A percentile compares a stretch with the other conserved stretches of the same genome.
These are phyloP conservation scores for Crithidia thermophila DNA, from an alignment of 208 protist species.

Conservation along the genomic window DNA sequence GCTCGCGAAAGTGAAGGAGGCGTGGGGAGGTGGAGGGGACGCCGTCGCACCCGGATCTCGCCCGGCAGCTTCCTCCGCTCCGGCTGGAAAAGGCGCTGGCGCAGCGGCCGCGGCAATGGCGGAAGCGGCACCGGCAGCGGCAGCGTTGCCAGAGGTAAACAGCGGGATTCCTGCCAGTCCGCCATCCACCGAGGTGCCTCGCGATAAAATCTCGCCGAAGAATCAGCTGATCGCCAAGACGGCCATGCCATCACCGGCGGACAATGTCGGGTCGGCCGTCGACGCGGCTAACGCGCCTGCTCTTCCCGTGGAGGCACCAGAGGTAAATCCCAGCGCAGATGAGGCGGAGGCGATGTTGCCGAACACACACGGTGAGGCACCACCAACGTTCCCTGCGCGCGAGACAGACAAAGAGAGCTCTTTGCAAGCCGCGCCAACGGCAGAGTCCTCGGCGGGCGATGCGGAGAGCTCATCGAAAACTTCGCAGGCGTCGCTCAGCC, in stretches of 20 bases:
- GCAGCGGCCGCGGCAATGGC: not conserved
- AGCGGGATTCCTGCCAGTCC: slow-evolving; percentile 3
- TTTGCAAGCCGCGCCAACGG: too few species aligned
- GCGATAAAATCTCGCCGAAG: slow-evolving; percentile 23
- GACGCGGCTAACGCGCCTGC: not conserved
- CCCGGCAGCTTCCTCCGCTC: not conserved
- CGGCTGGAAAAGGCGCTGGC: not conserved
- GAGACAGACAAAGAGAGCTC: not conserved
- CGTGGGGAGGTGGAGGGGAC: slow-evolving; percentile 23
- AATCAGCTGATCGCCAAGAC: slow-evolving; percentile 18
- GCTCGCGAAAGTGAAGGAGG: slow-evolving; percentile 33
- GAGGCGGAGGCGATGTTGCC: not conserved
- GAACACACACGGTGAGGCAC: not conserved
- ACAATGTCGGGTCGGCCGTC: not conserved
- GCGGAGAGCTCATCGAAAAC: not conserved
- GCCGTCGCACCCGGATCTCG: not conserved
- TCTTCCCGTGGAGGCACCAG: not conserved
- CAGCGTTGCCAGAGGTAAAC: too few species aligned
- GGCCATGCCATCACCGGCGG: not conserved
- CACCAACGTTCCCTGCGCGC: not conserved
- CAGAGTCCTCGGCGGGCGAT: not conserved
- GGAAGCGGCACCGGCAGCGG: not conserved
- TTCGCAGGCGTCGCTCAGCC: slow-evolving; percentile 6
- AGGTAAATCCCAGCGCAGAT: too few species aligned
- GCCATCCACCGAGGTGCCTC: slow-evolving; percentile 8